A percentile compares a stretch with the other conserved stretches of the same genome.
Evolutionary conservation across 306 rosid species (phyloP).

Genomic region (Arachis hypogaea): DNA sequence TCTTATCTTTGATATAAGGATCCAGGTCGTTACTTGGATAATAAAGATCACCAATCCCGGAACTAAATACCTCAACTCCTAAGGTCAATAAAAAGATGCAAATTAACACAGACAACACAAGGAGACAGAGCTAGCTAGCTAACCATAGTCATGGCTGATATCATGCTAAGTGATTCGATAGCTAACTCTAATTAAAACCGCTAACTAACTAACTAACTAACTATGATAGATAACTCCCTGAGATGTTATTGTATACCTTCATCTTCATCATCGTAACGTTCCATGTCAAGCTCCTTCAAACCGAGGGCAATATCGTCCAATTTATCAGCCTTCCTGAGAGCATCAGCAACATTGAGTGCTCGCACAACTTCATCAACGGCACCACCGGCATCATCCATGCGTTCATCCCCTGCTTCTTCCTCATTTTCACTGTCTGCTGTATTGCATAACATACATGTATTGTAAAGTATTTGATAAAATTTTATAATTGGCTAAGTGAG

Average conservation of each 20-base stretch:
- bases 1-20: constrained; percentile 68
- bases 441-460: constrained; percentile 11
- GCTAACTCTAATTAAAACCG: neutral
- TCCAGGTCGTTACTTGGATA: constrained; percentile 74
- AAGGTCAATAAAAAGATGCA: constrained; percentile 27
- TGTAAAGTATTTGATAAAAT: neutral
- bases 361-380: constrained; percentile 44
- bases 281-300: constrained; percentile 84
- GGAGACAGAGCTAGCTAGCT: neutral
- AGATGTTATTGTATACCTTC: constrained; percentile 53
- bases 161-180: neutral
- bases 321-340: constrained; percentile 51
- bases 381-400: constrained; percentile 44
- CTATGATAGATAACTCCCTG: neutral
- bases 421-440: constrained; percentile 50
- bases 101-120: neutral
- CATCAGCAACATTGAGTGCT: constrained; percentile 67
- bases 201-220: neutral
- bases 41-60: constrained; percentile 69
- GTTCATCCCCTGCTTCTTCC: constrained; percentile 39
- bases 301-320: constrained; percentile 61
- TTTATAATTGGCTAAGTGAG: neutral
- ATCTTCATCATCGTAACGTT: constrained; percentile 75
- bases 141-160: neutral
- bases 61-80: constrained; percentile 76